phyloP scores from a whole-genome alignment of 768 basidiomycete species.

The Leccinum obscurum region DNA sequence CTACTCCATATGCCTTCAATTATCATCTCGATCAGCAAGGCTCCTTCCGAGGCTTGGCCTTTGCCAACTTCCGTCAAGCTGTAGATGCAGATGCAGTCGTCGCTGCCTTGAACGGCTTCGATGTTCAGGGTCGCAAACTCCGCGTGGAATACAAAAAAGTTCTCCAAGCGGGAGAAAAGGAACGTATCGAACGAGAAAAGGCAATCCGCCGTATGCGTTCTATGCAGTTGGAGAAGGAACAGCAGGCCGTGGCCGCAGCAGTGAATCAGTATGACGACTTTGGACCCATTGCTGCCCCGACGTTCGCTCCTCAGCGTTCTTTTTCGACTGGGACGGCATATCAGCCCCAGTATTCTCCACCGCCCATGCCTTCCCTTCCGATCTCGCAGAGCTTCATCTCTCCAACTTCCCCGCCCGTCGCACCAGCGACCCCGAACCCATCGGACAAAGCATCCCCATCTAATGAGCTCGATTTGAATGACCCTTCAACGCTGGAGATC shows the following conservation, averaged over 20 bases:
- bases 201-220: constrained; percentile 97
- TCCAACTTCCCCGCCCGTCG: constrained; percentile 52
- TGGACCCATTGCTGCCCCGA: constrained; percentile 52
- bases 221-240: constrained; percentile 92
- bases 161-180: constrained; percentile 98
- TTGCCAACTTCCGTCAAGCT: constrained; percentile 95
- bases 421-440: constrained; percentile 58
- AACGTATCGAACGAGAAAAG: constrained; percentile 97
- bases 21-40: constrained; percentile 97
- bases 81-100: constrained; percentile 94
- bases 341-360: constrained; percentile 69
- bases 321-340: constrained; percentile 63
- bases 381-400: constrained; percentile 43
- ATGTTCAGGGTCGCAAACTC: constrained; percentile 94
- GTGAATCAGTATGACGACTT: constrained; percentile 65
- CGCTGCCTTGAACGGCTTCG: constrained; percentile 93
- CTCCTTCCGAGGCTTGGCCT: constrained; percentile 95
- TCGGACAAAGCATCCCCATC: constrained; percentile 62
- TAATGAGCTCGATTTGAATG: constrained; percentile 90
- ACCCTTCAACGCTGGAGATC: constrained; percentile 93
- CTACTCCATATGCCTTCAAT: constrained; percentile 98
- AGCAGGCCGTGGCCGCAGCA: constrained; percentile 32
- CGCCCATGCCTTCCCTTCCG: constrained; percentile 42
- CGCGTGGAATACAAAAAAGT: constrained; percentile 99
- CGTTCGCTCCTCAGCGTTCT: constrained; percentile 71